Percentiles rank a stretch among this genome's conserved stretches.
These are phyloP conservation scores for Agaricus sinodeliciosus DNA, from an alignment of 768 basidiomycete species.

Conservation along the genomic window DNA sequence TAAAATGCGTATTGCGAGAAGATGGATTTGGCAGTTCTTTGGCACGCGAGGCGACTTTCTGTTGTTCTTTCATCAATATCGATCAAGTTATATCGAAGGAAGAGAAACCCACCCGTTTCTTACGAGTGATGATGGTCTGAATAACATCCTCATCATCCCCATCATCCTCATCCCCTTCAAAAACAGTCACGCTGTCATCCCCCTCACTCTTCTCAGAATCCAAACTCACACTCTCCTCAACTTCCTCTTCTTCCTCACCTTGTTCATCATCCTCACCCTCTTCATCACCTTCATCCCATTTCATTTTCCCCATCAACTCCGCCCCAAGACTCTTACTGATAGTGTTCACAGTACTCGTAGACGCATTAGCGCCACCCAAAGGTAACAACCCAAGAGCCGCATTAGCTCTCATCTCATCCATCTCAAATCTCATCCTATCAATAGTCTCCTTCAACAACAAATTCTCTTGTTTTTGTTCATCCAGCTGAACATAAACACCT, in stretches of 20 bases:
- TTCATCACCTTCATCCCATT: slow-evolving; percentile 28
- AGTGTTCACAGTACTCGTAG: slow-evolving; percentile 45
- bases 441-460: slow-evolving; percentile 92
- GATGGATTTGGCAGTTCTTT: slow-evolving; percentile 34
- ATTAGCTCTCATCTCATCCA: slow-evolving; percentile 79
- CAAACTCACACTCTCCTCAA: slow-evolving; percentile 29
- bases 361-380: slow-evolving; percentile 33
- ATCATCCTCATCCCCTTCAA: slow-evolving; percentile 47
- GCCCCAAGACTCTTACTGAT: slow-evolving; percentile 73
- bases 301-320: slow-evolving; percentile 63
- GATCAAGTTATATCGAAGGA: slow-evolving; percentile 1
- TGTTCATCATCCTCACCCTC: slow-evolving; percentile 26
- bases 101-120: slow-evolving; percentile 50
- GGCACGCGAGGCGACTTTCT: slow-evolving; percentile 66
- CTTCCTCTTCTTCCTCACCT: slow-evolving; percentile 28
- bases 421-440: slow-evolving; percentile 87
- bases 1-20: background rate
- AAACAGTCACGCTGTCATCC: slow-evolving; percentile 21
- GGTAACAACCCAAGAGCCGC: slow-evolving; percentile 24
- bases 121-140: slow-evolving; percentile 85
- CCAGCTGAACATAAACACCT: slow-evolving; percentile 66
- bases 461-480: slow-evolving; percentile 95
- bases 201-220: slow-evolving; percentile 27
- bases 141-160: slow-evolving; percentile 69
- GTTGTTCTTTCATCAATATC: slow-evolving; percentile 5